Conservation (phyloP, 2,329 filamentous ascomycete genomes). For the Albifimbria verrucaria region DNA sequence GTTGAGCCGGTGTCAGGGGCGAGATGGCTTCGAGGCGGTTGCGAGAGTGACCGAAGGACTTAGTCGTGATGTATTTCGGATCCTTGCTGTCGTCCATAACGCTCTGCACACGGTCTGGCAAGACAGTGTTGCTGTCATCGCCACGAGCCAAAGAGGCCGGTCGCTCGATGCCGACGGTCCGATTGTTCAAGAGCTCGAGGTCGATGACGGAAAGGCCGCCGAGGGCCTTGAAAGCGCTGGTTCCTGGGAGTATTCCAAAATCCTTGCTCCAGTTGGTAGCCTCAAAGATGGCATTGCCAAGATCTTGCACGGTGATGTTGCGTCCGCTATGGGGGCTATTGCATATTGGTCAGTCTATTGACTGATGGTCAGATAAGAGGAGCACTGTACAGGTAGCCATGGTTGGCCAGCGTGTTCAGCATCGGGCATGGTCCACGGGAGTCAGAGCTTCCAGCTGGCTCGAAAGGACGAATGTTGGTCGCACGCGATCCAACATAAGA, state of each 20-base stretch:
- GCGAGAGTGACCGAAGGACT: background rate
- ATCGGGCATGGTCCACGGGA: constrained; percentile 1
- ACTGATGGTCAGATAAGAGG: no score
- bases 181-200: background rate
- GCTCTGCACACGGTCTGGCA: background rate
- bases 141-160: background rate
- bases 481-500: background rate
- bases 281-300: background rate
- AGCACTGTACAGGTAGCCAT: background rate
- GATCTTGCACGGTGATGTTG: background rate
- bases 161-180: background rate
- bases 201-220: background rate
- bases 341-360: background rate
- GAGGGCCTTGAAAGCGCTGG: background rate
- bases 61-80: background rate
- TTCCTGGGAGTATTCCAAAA: background rate
- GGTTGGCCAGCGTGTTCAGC: constrained; percentile 2
- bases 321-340: background rate
- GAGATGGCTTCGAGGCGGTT: background rate
- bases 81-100: background rate
- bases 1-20: background rate
- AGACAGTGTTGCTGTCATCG: background rate
- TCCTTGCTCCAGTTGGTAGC: background rate
- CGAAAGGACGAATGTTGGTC: background rate
- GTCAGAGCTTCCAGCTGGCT: background rate